phyloP scores from a whole-genome alignment of 2,329 filamentous ascomycete species.

The Corynespora cassiicola region DNA sequence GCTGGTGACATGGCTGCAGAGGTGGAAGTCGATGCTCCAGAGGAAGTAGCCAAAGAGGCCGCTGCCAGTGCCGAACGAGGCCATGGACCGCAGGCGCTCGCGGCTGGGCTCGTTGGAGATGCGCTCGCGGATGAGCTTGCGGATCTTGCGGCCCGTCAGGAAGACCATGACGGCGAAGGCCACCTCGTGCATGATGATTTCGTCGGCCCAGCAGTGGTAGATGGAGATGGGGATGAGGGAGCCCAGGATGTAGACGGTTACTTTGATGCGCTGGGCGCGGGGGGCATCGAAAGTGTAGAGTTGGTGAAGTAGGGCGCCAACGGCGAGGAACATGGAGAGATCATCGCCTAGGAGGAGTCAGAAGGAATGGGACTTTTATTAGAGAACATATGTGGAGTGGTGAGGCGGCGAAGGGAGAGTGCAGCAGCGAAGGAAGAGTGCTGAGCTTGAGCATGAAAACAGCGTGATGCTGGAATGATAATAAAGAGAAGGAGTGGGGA shows the following conservation, averaged over 20 bases:
- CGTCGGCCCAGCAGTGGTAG: slow-evolving; percentile 46
- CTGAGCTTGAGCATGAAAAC: too few species aligned
- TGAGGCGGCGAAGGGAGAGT: too few species aligned
- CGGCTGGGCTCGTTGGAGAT: slow-evolving; percentile 28
- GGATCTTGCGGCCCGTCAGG: slow-evolving; percentile 40
- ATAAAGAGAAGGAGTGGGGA: not conserved
- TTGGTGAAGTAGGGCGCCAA: slow-evolving; percentile 60
- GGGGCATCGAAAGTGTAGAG: slow-evolving; percentile 51
- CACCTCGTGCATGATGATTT: slow-evolving; percentile 47
- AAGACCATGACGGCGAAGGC: slow-evolving; percentile 51
- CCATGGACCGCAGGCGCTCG: slow-evolving; percentile 29
- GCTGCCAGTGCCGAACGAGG: slow-evolving; percentile 40
- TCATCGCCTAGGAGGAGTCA: slow-evolving; percentile 53
- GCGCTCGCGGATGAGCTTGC: slow-evolving; percentile 32
- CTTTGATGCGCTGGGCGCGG: slow-evolving; percentile 25
- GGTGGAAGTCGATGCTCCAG: slow-evolving; percentile 65
- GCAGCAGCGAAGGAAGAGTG: too few species aligned
- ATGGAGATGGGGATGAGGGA: slow-evolving; percentile 39
- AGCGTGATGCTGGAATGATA: too few species aligned
- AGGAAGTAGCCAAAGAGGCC: slow-evolving; percentile 59
- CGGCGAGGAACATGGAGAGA: slow-evolving; percentile 64
- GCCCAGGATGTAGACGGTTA: slow-evolving; percentile 33
- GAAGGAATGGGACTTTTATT: not conserved
- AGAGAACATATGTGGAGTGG: not conserved
- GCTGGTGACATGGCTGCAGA: slow-evolving; percentile 56